phyloP scores from a whole-genome alignment of 129 eudicot genomes.

The Erigeron canadensis region DNA sequence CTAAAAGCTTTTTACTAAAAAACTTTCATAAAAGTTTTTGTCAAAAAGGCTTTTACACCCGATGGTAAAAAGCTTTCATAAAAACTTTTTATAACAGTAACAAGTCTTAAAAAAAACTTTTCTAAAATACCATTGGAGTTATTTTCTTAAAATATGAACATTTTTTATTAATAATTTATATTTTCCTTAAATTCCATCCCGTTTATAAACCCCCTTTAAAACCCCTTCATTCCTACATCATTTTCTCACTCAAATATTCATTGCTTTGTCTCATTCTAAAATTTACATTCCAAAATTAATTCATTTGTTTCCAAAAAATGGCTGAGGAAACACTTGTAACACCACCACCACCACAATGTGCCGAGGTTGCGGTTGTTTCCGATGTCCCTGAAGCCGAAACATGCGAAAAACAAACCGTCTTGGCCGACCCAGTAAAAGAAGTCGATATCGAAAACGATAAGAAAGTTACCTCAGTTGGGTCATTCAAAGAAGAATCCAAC shows the following conservation, averaged over 20 bases:
- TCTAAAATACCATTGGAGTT: too few relatives aligned
- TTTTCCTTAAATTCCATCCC: not conserved
- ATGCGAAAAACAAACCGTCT: slow-evolving; percentile 24
- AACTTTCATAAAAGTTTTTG: too few relatives aligned
- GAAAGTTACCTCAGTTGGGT: slow-evolving; percentile 43
- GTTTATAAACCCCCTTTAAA: not conserved
- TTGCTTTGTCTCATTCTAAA: not conserved
- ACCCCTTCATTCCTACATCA: slow-evolving; percentile 3
- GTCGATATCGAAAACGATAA: slow-evolving; percentile 24
- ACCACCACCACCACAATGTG: slow-evolving; percentile 9
- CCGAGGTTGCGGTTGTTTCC: slow-evolving; percentile 33
- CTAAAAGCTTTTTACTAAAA: too few relatives aligned
- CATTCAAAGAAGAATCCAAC: slow-evolving; percentile 63
- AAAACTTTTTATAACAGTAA: too few relatives aligned
- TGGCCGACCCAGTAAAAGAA: slow-evolving; percentile 23
- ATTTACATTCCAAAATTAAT: not conserved
- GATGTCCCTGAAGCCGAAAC: slow-evolving; percentile 52
- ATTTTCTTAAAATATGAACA: too few relatives aligned
- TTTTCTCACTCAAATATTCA: not conserved
- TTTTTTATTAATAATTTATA: not conserved
- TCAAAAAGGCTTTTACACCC: too few relatives aligned
- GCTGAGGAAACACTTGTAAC: slow-evolving; percentile 48
- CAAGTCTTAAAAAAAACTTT: too few relatives aligned
- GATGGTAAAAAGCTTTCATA: too few relatives aligned
- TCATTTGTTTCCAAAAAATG: slow-evolving; percentile 25